phyloP scores from a whole-genome alignment of 495 filamentous ascomycete species.

The Podospora didyma region DNA sequence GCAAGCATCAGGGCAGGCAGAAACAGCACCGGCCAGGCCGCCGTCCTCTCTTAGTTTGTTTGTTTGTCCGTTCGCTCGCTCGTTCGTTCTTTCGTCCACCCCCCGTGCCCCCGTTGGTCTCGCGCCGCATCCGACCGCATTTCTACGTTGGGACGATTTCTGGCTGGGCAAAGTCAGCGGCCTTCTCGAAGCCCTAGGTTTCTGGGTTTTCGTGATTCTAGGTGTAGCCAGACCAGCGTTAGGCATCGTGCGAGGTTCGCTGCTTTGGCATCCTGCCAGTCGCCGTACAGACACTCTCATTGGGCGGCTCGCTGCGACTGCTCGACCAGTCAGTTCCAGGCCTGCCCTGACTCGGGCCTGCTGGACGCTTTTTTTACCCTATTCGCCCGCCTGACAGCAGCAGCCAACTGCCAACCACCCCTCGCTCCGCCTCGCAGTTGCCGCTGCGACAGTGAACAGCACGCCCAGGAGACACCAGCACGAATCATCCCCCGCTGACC shows the following conservation, averaged over 20 bases:
- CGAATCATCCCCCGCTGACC: slow-evolving; percentile 30
- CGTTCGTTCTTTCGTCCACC: neutral
- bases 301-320: neutral
- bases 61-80: neutral
- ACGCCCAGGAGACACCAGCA: slow-evolving; percentile 18
- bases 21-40: neutral
- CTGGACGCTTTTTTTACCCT: slow-evolving; percentile 15
- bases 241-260: neutral
- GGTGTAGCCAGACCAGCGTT: no score
- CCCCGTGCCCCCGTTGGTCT: neutral
- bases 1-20: slow-evolving; percentile 1
- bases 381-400: slow-evolving; percentile 10
- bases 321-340: neutral
- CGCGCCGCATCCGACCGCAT: slow-evolving; percentile 2
- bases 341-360: slow-evolving; percentile 1
- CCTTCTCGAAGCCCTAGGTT: neutral
- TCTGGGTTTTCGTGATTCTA: neutral
- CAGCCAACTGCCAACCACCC: no score
- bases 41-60: neutral
- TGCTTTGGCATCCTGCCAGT: neutral
- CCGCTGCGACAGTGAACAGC: slow-evolving; percentile 24
- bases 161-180: neutral
- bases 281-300: neutral
- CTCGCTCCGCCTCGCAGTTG: slow-evolving; percentile 28
- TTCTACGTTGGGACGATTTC: neutral